phyloP scores from a whole-genome alignment of 2,329 filamentous ascomycete genomes.

The Dactylonectria macrodidyma region DNA sequence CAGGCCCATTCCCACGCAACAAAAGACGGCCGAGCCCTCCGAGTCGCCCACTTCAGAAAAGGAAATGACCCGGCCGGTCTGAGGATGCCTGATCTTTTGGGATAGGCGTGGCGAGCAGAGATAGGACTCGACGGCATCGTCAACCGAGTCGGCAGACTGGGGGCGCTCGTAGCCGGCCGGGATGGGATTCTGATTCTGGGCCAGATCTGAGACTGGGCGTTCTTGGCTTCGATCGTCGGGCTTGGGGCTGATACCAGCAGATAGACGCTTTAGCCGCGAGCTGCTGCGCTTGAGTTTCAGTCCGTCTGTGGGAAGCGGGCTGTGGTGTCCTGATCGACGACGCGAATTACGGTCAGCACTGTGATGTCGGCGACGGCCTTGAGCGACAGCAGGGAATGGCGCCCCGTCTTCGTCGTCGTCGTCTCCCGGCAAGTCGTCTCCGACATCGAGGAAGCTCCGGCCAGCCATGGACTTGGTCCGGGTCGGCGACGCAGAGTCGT shows the following conservation, averaged over 20 bases:
- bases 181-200: constrained; percentile 49
- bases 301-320: constrained; percentile 63
- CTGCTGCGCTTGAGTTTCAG: constrained; percentile 68
- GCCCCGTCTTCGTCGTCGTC: constrained; percentile 73
- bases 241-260: constrained; percentile 62
- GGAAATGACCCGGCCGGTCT: constrained; percentile 89
- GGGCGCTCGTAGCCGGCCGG: constrained; percentile 79
- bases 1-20: constrained; percentile 97
- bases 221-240: constrained; percentile 54
- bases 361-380: constrained; percentile 67
- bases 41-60: constrained; percentile 98
- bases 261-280: constrained; percentile 72
- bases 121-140: constrained; percentile 89
- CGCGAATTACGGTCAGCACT: constrained; percentile 62
- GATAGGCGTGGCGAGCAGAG: constrained; percentile 86
- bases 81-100: constrained; percentile 88
- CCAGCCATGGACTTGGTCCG: constrained; percentile 39
- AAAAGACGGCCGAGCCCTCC: constrained; percentile 91
- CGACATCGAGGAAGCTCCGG: constrained; percentile 44
- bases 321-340: constrained; percentile 64
- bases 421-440: constrained; percentile 49
- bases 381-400: constrained; percentile 78
- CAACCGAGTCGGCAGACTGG: constrained; percentile 86
- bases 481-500: constrained; percentile 41
- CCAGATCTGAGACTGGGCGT: constrained; percentile 35